A percentile compares a stretch with the other conserved stretches of the same genome.
These are phyloP conservation scores for Termitomyces eurrhizus DNA, from an alignment of 768 basidiomycete genomes.

Conservation along the genomic window DNA sequence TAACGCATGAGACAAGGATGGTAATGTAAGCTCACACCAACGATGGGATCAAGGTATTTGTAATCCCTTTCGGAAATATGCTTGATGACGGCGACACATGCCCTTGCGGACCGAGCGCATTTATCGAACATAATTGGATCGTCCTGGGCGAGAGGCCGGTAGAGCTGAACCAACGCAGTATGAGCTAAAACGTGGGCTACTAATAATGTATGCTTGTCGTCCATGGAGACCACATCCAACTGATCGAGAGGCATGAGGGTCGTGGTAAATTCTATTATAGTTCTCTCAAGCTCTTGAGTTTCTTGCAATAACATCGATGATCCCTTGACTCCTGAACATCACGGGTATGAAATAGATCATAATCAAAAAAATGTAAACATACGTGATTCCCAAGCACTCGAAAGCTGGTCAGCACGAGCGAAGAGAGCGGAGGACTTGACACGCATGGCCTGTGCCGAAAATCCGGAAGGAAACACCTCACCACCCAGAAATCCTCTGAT, in stretches of 20 bases:
- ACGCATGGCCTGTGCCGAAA: constrained; percentile 61
- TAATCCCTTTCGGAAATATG: constrained; percentile 62
- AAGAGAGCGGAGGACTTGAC: constrained; percentile 77
- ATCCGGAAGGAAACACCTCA: constrained; percentile 51
- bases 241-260: constrained; percentile 65
- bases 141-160: constrained; percentile 56
- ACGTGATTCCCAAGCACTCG: constrained; percentile 61
- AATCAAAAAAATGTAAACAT: constrained; percentile 15
- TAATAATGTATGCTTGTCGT: constrained; percentile 58
- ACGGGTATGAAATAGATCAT: constrained; percentile 5
- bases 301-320: constrained; percentile 51
- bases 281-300: constrained; percentile 57
- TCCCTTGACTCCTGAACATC: constrained; percentile 35
- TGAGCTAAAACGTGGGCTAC: constrained; percentile 64
- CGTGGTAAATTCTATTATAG: constrained; percentile 58
- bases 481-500: constrained; percentile 61
- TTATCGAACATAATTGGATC: constrained; percentile 62
- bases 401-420: constrained; percentile 59
- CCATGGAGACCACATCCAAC: constrained; percentile 47
- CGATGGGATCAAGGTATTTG: constrained; percentile 71
- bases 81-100: constrained; percentile 57
- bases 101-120: constrained; percentile 59
- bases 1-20: constrained; percentile 6
- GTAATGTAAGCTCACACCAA: constrained; percentile 49
- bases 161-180: constrained; percentile 61